Evolutionary conservation across 768 basidiomycete genomes (phyloP), one percentile per base, ranked within the genome.

Genomic region (Lanmaoa pseudosensibilis): DNA sequence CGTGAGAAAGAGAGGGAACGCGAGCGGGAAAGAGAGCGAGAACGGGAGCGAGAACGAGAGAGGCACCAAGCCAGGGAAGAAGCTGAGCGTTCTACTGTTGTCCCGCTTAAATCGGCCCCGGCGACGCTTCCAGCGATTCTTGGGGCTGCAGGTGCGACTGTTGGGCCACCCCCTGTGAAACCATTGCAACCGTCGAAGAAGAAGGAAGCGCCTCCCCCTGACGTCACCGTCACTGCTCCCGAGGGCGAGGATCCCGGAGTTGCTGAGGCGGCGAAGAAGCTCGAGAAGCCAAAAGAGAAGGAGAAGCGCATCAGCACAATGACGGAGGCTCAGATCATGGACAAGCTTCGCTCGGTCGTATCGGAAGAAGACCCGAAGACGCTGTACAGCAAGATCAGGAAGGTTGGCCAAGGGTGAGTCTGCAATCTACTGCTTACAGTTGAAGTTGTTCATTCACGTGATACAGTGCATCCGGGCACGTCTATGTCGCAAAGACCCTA

Each of bases 251-350:
- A 73, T 43, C 70, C 75, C 3, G 77, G 72, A 18, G 84, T 86
- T 2, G 87, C 88, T 0, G 87, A 87, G 1, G 88, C 92, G 15
- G 87, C 79, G 1, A 81, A 88, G 36, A 77, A 88, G 58, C 82
- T 89, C 69, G 86, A 84, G 72, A 71, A 80, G 66, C 74, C 71
- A 37, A 76, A 77, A 49, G 79, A 80, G 59, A 89, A 88, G 71
- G 85, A 78, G 54, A 89, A 93, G 75, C 82, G 96, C 58, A 96
- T 98, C 65, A 94, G 92, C 61, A 91, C 94, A 38, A 92, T 99
- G 92, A 90, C 89, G 48, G 96, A 99, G 74, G 89, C 88, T 47
- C 96, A 99, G 77, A 95, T 98, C 65, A 97, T 98, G 95, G 92
- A 95, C 70, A 97, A 96, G 75, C 77, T 99, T 62, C 80, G 93